These are phyloP conservation scores for Psilocybe cyanescens DNA, from an alignment of 768 basidiomycete genomes.

Conservation along the genomic window DNA sequence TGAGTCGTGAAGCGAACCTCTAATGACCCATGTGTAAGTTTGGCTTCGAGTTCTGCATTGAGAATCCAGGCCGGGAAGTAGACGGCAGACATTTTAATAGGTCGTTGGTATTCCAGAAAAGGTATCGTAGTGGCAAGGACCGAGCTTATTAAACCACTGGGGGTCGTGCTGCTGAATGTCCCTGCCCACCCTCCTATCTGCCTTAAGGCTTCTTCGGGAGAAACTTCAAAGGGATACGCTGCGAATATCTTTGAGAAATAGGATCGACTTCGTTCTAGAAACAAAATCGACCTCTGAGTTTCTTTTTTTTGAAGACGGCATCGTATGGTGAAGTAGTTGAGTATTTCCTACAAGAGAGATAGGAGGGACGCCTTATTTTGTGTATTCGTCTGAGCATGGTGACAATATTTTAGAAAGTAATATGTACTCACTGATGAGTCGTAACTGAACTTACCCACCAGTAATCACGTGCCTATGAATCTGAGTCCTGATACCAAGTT, in stretches of 20 bases:
- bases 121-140: slow-evolving; percentile 41
- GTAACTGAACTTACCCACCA: no score
- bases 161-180: slow-evolving; percentile 22
- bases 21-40: slow-evolving; percentile 25
- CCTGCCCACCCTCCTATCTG: slow-evolving; percentile 40
- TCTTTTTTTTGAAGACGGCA: slow-evolving; percentile 27
- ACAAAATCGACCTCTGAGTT: slow-evolving; percentile 39
- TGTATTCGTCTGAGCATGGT: slow-evolving; percentile 12
- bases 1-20: slow-evolving; percentile 27
- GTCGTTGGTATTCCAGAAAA: slow-evolving; percentile 39
- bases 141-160: slow-evolving; percentile 26
- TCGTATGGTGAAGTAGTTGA: slow-evolving; percentile 24
- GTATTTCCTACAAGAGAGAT: not conserved
- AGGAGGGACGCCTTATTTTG: not conserved
- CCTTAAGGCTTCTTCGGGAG: slow-evolving; percentile 46
- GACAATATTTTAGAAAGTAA: not conserved
- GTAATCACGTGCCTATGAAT: no score
- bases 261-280: not conserved
- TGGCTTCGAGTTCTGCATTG: slow-evolving; percentile 53
- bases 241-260: not conserved
- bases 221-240: slow-evolving; percentile 58
- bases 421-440: not conserved
- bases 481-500: no score
- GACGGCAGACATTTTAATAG: slow-evolving; percentile 50
- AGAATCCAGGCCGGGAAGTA: slow-evolving; percentile 71